Evolutionary conservation across 148 eudicot species (phyloP), one percentile per base, ranked within the genome.

Genomic region (Cornus suecica): DNA sequence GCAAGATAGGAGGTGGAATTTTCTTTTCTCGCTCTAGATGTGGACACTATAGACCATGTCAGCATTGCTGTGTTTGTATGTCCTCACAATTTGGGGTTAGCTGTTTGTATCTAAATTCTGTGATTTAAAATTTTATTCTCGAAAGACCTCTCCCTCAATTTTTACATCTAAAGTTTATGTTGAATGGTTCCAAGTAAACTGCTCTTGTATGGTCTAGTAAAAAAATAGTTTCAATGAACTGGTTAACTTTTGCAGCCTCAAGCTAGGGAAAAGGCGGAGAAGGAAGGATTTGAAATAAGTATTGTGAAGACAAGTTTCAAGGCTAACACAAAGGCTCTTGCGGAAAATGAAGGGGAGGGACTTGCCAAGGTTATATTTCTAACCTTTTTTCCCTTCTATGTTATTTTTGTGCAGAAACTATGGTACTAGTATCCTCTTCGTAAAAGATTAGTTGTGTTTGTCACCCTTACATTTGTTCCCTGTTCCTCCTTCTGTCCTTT

Each of bases 271-370:
- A 93, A 84, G 73, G 97, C 91, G 71, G 87, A 89, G 73, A 89
- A 87, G 74, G 98, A 91, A 77, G 98, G 97, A 62, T 91, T 89
- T 79, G 87, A 87, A 78, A 73, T 93, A 18, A 86, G 91, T 48
- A 78, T 93, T 74, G 90, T 90, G 24, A 93, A 91, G 86, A 89
- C 98, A 68, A 93, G 98, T 78, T 92, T 93, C 87, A 93, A 89
- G 84, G 97, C 95, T 61, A 93, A 93, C 86, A 89, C 97, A 31
- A 93, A 93, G 75, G 98, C 98, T 23, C 88, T 93, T 42, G 98
- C 98, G 66, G 98, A 93, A 86, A 93, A 93, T 83, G 98, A 93
- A 86, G 96, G 88, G 62, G 98, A 93, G 78, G 98, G 94, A 64
- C 83, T 91, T 69, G 98, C 98, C 76, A 93, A 93, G 98, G 98